A percentile compares a stretch with the other conserved stretches of the same genome.
These are phyloP conservation scores for Botryotinia narcissicola DNA, from an alignment of 2,329 filamentous ascomycete genomes.

Conservation along the genomic window DNA sequence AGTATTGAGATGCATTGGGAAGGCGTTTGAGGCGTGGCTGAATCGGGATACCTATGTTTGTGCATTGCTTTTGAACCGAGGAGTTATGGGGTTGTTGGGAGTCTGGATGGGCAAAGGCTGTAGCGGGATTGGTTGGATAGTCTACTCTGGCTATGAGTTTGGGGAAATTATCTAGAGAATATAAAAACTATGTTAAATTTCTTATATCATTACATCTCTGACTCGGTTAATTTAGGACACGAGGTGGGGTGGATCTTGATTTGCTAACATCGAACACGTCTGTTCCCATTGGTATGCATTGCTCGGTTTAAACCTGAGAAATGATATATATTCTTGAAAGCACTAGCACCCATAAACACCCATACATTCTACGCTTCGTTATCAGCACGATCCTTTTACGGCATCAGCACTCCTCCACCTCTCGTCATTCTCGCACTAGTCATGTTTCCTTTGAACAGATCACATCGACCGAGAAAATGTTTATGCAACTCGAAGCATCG, in stretches of 20 bases:
- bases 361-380: background rate
- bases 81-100: background rate
- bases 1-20: slow-evolving; percentile 17
- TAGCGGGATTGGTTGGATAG: slow-evolving; percentile 1
- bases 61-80: background rate
- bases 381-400: background rate
- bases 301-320: background rate
- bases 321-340: background rate
- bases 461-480: background rate
- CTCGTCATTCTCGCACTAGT: too few relatives aligned
- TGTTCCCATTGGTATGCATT: too few relatives aligned
- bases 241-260: background rate
- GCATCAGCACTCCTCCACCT: too few relatives aligned
- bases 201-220: background rate
- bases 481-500: background rate
- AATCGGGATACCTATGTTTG: slow-evolving; percentile 6
- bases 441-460: too few relatives aligned
- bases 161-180: background rate
- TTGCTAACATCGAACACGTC: too few relatives aligned
- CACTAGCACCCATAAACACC: background rate
- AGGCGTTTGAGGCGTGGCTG: slow-evolving; percentile 20
- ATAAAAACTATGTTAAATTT: background rate
- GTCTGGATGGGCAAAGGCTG: background rate
- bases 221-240: background rate
- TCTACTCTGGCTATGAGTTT: background rate